Evolutionary conservation across 164 flowering plant genomes (phyloP).

Genomic region (Echeveria elegans): DNA sequence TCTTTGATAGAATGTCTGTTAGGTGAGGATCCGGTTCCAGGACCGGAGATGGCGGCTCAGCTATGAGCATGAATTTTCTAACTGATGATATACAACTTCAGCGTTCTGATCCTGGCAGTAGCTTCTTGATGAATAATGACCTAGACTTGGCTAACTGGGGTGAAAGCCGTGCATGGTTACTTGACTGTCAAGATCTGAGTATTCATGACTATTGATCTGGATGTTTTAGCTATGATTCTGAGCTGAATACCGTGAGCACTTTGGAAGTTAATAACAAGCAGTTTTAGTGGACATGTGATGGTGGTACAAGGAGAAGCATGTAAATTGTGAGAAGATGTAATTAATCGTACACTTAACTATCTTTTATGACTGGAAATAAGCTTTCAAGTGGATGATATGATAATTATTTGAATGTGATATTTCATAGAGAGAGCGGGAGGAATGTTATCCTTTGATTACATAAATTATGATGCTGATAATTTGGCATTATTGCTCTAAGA

Average conservation of each 20-base stretch:
- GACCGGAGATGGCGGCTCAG: background rate
- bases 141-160: conserved; percentile 26
- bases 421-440: background rate
- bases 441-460: background rate
- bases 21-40: background rate
- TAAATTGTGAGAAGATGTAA: background rate
- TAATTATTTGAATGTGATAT: background rate
- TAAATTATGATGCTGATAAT: too few species aligned
- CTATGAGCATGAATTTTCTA: background rate
- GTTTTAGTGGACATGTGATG: background rate
- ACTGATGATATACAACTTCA: too few species aligned
- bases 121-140: background rate
- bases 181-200: conserved; percentile 70
- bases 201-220: conserved; percentile 59
- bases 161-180: conserved; percentile 31
- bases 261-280: background rate
- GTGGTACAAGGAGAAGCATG: too few species aligned
- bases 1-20: too few species aligned
- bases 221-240: conserved; percentile 22
- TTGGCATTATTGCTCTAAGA: too few species aligned
- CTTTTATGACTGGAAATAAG: background rate
- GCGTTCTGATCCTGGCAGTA: background rate
- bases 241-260: background rate
- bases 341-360: background rate
- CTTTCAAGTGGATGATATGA: background rate